Base-by-base conservation (phyloP, 306 rosid genomes). In the Myrica gale region DNA sequence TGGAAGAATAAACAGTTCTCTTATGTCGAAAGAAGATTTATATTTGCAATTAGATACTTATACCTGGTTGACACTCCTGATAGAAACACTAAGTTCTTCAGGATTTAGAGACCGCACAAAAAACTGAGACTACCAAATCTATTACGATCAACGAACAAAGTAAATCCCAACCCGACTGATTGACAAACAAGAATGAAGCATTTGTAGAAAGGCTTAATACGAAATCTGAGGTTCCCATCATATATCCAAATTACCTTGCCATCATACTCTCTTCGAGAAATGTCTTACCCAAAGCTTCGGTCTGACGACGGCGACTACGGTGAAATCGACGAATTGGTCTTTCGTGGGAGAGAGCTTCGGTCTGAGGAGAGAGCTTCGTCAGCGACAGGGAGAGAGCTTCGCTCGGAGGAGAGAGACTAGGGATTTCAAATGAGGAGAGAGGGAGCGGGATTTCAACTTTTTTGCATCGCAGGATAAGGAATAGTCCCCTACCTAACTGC, bases 261-360 rank as follows among this genome's bases (percentile, higher is more conserved):
- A 54, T 91, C 95, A 71, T 91, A 91, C 83, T 91, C 97, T 82
- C 90, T 89, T 8, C 95, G 90, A 7, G 92, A 88, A 78, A 91
- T 91, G 26, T 23, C 26, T 23, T 23, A 23, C 26, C 26, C 26
- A 23, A 1, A 23, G 26, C 26, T 23, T 23, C 26, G 26, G 26
- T 23, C 26, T 23, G 26, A 23, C 26, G 26, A 23, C 26, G 26
- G 26, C 26, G 26, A 23, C 26, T 23, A 23, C 26, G 26, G 26
- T 23, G 26, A 23, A 23, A 23, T 23, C 26, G 26, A 23, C 26
- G 26, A 23, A 23, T 1, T 23, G 26, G 26, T 23, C 26, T 23
- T 23, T 23, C 26, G 26, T 23, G 26, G 26, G 26, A 23, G 26
- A 23, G 26, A 23, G 26, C 26, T 23, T 23, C 26, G 26, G 26